Base-by-base conservation (phyloP, 2,329 filamentous ascomycete species). In the Chalaropsis thielavioides region DNA sequence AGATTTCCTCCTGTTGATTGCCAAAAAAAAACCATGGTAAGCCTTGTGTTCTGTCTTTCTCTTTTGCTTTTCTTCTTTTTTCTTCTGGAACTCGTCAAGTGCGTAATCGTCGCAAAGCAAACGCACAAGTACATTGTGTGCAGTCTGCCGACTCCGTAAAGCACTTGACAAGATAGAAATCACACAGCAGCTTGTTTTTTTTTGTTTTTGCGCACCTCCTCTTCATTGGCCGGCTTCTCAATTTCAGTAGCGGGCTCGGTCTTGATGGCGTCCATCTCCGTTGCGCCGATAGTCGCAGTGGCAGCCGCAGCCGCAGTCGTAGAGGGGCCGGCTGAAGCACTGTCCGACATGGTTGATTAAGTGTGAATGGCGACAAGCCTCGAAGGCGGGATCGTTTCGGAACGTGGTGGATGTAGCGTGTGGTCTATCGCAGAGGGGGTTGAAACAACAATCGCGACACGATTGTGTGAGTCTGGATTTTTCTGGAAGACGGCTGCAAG, bases 1-100 rank as follows among this genome's bases (percentile, higher is more conserved):
- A 85, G 72, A 94, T 92, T 76, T 94, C 89, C 81, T 92, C 81
- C 82, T 84, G n/a, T 58, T 67, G 38, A 13, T 58, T 22, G 31
- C 49, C 59, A 46, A 11, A 31, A 3, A 46, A 11, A 31, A 3
- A 41, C 54, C 58, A 35, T 54, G 15, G 58, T 67, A 58, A 63
- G 64, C 61, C 40, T 66, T 49, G 58, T 58, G 40, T 64, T 27
- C 56, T 49, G 54, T 49, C 3, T 44, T 59, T 44, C 44, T 54
- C 8, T 44, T 22, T 51, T 61, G 22, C 46, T 54, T 15, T 63
- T 22, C 10, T 41, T 38, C n/a, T 63, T 19, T 61, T 44, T 44
- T 27, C 22, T n/a, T 31, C n/a, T 24, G 38, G 31, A 31, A 31
- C 59, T 44, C n/a, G 13, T 35, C 24, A 24, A 24, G 59, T 38